phyloP scores from a whole-genome alignment of 768 basidiomycete genomes.

The Fomitopsis serialis region DNA sequence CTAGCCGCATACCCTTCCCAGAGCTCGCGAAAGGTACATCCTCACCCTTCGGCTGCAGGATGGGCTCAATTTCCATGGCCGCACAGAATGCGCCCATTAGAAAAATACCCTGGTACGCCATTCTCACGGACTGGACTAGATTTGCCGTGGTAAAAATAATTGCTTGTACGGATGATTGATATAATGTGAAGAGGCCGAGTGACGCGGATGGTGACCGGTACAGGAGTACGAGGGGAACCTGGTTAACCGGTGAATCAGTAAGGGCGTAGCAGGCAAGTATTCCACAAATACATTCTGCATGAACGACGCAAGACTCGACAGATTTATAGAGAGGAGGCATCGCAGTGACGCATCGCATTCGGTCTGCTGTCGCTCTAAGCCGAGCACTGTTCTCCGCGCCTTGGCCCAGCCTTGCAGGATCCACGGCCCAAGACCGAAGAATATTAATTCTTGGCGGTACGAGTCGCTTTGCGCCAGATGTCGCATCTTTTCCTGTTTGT shows the following conservation, averaged over 20 bases:
- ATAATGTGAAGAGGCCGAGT: constrained; percentile 76
- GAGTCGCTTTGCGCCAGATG: constrained; percentile 68
- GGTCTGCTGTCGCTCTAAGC: constrained; percentile 43
- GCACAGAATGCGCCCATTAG: constrained; percentile 84
- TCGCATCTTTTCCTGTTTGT: constrained; percentile 71
- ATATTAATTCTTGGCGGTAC: constrained; percentile 74
- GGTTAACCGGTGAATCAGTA: constrained; percentile 3
- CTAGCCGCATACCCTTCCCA: constrained; percentile 61
- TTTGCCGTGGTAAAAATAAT: constrained; percentile 62
- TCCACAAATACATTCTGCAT: constrained; percentile 61
- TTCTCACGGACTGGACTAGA: constrained; percentile 55
- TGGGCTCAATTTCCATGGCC: constrained; percentile 64
- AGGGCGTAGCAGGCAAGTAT: neutral
- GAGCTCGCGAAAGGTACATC: constrained; percentile 42
- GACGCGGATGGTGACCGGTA: constrained; percentile 69
- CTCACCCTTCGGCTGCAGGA: constrained; percentile 55
- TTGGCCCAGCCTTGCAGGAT: constrained; percentile 73
- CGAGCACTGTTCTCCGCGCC: constrained; percentile 54
- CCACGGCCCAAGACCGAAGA: constrained; percentile 85
- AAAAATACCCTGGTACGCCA: constrained; percentile 84
- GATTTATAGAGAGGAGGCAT: neutral
- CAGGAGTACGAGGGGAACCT: constrained; percentile 75
- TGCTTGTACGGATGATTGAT: constrained; percentile 72
- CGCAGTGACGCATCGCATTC: constrained; percentile 1
- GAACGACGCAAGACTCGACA: constrained; percentile 58